Conservation (phyloP, 768 basidiomycete genomes). For the Imleria badia region DNA sequence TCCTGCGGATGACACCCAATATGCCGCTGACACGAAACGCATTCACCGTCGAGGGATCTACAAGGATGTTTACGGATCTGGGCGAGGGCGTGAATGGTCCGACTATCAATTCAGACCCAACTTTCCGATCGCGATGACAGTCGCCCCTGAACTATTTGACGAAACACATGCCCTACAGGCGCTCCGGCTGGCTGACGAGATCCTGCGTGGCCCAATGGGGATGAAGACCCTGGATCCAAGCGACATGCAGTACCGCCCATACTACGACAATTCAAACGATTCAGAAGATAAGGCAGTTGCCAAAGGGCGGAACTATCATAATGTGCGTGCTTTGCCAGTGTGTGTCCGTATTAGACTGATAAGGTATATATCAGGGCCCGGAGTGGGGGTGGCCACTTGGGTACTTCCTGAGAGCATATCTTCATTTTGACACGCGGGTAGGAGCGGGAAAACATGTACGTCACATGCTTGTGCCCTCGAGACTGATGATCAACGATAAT, state of each 20-base stretch:
- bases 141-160: slow-evolving; percentile 94
- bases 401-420: slow-evolving; percentile 92
- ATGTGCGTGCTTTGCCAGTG: slow-evolving; percentile 45
- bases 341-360: slow-evolving; percentile 13
- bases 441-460: slow-evolving; percentile 70
- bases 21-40: slow-evolving; percentile 65
- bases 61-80: slow-evolving; percentile 96
- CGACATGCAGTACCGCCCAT: slow-evolving; percentile 87
- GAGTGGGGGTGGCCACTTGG: slow-evolving; percentile 97
- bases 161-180: slow-evolving; percentile 76
- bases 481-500: neutral
- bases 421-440: slow-evolving; percentile 75
- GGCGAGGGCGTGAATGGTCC: slow-evolving; percentile 85
- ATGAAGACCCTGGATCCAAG: slow-evolving; percentile 93
- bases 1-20: slow-evolving; percentile 64
- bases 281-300: slow-evolving; percentile 79
- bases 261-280: slow-evolving; percentile 94
- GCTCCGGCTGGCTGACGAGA: slow-evolving; percentile 74
- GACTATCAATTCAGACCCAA: slow-evolving; percentile 96
- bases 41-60: slow-evolving; percentile 94
- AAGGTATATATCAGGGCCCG: slow-evolving; percentile 58
- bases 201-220: slow-evolving; percentile 84
- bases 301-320: slow-evolving; percentile 94
- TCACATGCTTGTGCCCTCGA: slow-evolving; percentile 5
- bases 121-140: slow-evolving; percentile 95